Conservation (phyloP, 805 yeast species). For the Suhomyces tanzawaensis region DNA sequence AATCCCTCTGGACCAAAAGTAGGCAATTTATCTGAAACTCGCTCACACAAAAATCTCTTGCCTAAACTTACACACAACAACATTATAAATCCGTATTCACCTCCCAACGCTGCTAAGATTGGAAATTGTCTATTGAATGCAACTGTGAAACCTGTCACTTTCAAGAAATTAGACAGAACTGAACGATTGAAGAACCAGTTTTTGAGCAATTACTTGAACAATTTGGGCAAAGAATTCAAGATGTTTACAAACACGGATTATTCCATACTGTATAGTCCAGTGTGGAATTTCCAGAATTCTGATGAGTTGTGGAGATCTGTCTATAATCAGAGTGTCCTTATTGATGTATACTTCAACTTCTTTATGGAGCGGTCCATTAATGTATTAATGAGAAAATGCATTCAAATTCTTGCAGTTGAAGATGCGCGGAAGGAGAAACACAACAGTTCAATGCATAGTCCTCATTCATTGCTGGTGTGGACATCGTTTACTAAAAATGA, state of each 20-base stretch:
- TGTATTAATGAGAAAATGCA: conserved; percentile 19
- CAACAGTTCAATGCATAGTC: background rate
- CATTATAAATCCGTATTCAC: conserved; percentile 9
- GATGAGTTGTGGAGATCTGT: conserved; percentile 31
- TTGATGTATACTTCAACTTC: conserved; percentile 33
- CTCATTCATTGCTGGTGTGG: conserved; percentile 6
- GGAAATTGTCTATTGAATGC: conserved; percentile 21
- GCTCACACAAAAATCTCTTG: background rate
- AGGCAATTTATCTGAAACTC: no score
- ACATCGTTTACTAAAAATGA: conserved; percentile 29
- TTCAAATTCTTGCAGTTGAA: conserved; percentile 9
- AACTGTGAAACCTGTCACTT: conserved; percentile 6
- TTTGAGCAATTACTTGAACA: conserved; percentile 14
- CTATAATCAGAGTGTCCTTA: conserved; percentile 25
- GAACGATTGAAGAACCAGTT: conserved; percentile 13
- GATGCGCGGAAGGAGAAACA: background rate
- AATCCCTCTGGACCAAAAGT: background rate
- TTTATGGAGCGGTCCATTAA: conserved; percentile 39
- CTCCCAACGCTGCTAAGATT: conserved; percentile 3
- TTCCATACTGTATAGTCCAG: conserved; percentile 17
- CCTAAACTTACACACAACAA: conserved; percentile 3
- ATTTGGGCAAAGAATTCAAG: conserved; percentile 12
- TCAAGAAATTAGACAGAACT: conserved; percentile 12
- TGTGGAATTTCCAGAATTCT: conserved; percentile 22
- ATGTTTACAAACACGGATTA: conserved; percentile 14